Evolutionary conservation across 257 asterid genomes (phyloP).

Genomic region (Penstemon barbatus): DNA sequence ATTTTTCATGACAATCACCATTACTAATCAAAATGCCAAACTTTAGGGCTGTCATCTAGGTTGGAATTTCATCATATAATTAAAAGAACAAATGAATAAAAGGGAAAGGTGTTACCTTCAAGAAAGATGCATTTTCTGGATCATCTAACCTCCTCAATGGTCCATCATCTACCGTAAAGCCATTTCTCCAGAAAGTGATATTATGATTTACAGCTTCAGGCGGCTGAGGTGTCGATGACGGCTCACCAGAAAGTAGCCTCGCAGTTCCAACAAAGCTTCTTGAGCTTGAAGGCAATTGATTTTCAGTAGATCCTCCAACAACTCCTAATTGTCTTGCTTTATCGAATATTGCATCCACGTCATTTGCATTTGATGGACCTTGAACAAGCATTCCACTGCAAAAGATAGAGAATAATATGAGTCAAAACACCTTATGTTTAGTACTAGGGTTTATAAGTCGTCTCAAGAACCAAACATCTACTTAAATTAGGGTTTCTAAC

Average conservation of each 20-base stretch:
- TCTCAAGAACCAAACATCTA: not conserved
- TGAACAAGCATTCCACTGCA: slow-evolving; percentile 85
- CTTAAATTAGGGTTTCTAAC: not conserved
- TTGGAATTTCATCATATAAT: not conserved
- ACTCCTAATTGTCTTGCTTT: slow-evolving; percentile 71
- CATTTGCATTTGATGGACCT: slow-evolving; percentile 60
- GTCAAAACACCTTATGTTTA: slow-evolving; percentile 9
- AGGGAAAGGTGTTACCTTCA: slow-evolving; percentile 53
- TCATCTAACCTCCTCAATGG: slow-evolving; percentile 79
- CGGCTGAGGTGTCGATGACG: slow-evolving; percentile 50
- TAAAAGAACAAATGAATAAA: not conserved
- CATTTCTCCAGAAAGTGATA: slow-evolving; percentile 76
- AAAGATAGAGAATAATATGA: slow-evolving; percentile 18
- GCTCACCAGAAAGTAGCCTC: slow-evolving; percentile 74
- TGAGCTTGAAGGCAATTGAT: slow-evolving; percentile 58
- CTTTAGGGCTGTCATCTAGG: not conserved
- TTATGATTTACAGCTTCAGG: slow-evolving; percentile 53
- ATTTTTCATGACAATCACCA: not conserved
- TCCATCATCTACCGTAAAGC: slow-evolving; percentile 80
- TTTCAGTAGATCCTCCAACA: slow-evolving; percentile 53
- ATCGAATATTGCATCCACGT: slow-evolving; percentile 64
- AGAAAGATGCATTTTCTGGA: slow-evolving; percentile 69
- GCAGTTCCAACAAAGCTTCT: slow-evolving; percentile 75
- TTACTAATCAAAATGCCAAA: not conserved
- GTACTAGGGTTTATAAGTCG: not conserved